These are phyloP conservation scores for Nigrospora oryzae DNA, from an alignment of 2,329 filamentous ascomycete genomes.

Conservation along the genomic window DNA sequence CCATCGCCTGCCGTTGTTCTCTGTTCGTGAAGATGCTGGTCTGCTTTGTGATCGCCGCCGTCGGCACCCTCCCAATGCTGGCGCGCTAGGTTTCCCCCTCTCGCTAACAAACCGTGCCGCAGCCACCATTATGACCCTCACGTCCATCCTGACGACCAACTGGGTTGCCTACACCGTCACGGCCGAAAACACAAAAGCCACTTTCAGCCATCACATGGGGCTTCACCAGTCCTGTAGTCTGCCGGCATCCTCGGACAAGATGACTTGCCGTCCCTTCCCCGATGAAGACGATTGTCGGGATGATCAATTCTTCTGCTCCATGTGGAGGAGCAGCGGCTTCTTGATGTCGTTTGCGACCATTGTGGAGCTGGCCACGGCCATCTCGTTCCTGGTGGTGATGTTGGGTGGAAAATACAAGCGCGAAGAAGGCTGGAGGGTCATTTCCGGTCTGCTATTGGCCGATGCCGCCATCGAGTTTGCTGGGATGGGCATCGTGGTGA, in stretches of 20 bases:
- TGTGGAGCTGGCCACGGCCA: constrained; percentile 72
- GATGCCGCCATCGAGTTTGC: constrained; percentile 63
- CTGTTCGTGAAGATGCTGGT: too few relatives aligned
- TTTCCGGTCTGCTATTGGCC: constrained; percentile 56
- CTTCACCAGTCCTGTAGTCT: constrained; percentile 71
- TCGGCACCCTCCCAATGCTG: background rate
- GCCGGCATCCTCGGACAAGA: constrained; percentile 43
- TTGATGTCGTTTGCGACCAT: constrained; percentile 77
- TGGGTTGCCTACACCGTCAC: constrained; percentile 61
- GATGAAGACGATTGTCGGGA: constrained; percentile 58
- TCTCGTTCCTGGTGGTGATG: constrained; percentile 71
- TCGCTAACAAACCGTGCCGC: constrained; percentile 20
- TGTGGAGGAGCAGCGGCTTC: constrained; percentile 87
- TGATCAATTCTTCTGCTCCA: constrained; percentile 73
- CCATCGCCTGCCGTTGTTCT: too few relatives aligned
- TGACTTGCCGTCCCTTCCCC: constrained; percentile 60
- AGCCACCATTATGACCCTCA: constrained; percentile 66
- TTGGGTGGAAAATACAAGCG: constrained; percentile 71
- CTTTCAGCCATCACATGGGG: constrained; percentile 56
- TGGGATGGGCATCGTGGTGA: constrained; percentile 76
- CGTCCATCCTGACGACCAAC: constrained; percentile 58
- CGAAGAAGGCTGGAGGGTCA: constrained; percentile 73
- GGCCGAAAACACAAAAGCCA: constrained; percentile 32
- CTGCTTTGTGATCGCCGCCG: background rate
- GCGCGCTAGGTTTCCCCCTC: background rate